Conservation (phyloP, 768 basidiomycete species). For the Hydnomerulius pinastri region DNA sequence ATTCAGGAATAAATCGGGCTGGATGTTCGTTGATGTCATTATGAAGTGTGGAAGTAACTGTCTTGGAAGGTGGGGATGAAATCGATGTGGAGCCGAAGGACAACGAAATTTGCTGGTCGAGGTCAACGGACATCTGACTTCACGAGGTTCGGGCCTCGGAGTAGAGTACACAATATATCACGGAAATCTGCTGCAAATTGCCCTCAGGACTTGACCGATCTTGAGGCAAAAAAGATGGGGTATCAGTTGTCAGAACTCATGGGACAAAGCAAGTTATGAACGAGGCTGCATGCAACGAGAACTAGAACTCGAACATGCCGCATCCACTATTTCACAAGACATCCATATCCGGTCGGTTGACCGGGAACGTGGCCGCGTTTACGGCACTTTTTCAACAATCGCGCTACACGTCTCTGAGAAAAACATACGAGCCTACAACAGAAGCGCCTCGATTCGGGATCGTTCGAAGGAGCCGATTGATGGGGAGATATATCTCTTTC, state of each 20-base stretch:
- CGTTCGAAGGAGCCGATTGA: too few relatives aligned
- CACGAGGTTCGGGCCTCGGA: background rate
- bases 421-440: constrained; percentile 9
- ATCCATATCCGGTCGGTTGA: constrained; percentile 11
- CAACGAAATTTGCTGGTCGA: constrained; percentile 17
- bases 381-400: constrained; percentile 29
- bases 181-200: constrained; percentile 5
- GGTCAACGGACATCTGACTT: constrained; percentile 26
- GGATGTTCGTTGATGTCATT: constrained; percentile 17
- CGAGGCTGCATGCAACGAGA: constrained; percentile 21
- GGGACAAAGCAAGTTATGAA: constrained; percentile 30
- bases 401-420: background rate
- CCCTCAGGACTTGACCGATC: constrained; percentile 7
- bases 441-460: too few relatives aligned
- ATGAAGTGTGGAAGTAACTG: constrained; percentile 16
- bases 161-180: constrained; percentile 21
- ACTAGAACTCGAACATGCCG: constrained; percentile 25
- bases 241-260: constrained; percentile 32
- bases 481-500: too few relatives aligned
- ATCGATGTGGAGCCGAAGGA: constrained; percentile 19
- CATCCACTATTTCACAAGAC: background rate
- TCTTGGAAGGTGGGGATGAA: constrained; percentile 13
- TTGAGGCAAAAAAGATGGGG: constrained; percentile 19
- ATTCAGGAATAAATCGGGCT: constrained; percentile 1
- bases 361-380: constrained; percentile 31